These are phyloP conservation scores for Phytophthora tentaculata DNA, from an alignment of 352 stramenopile genomes.

Conservation along the genomic window DNA sequence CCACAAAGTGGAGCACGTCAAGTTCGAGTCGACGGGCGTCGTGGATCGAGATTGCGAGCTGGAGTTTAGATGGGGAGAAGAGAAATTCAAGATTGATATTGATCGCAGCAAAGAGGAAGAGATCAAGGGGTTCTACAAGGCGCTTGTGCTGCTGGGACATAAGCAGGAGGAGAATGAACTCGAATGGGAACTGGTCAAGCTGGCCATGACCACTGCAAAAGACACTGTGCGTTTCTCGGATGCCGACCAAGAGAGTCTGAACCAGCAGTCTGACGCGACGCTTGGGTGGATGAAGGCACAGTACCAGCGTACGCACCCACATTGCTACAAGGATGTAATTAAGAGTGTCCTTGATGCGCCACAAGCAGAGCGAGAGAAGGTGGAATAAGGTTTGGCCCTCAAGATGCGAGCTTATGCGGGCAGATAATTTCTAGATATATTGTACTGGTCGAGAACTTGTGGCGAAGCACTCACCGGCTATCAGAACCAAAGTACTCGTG, in stretches of 20 bases:
- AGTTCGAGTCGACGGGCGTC: conserved; percentile 54
- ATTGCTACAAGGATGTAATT: conserved; percentile 47
- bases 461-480: no score
- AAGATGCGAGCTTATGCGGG: no score
- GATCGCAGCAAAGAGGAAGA: conserved; percentile 34
- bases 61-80: conserved; percentile 38
- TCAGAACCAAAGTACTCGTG: no score
- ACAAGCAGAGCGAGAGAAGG: conserved; percentile 9
- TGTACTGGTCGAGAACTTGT: no score
- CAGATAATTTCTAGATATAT: no score
- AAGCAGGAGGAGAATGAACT: conserved; percentile 44
- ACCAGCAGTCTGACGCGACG: conserved; percentile 46
- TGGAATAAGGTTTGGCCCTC: no score
- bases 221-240: conserved; percentile 46
- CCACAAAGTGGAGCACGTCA: conserved; percentile 31
- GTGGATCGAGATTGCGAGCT: conserved; percentile 59
- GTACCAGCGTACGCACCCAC: conserved; percentile 44
- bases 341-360: conserved; percentile 27
- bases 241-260: conserved; percentile 41
- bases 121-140: conserved; percentile 50
- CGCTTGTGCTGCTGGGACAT: conserved; percentile 42
- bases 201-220: conserved; percentile 36
- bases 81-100: conserved; percentile 41
- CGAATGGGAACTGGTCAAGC: conserved; percentile 38
- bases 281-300: conserved; percentile 41